These are phyloP conservation scores for Penicillium sp. DNA, from an alignment of 2,329 filamentous ascomycete species.

Conservation along the genomic window DNA sequence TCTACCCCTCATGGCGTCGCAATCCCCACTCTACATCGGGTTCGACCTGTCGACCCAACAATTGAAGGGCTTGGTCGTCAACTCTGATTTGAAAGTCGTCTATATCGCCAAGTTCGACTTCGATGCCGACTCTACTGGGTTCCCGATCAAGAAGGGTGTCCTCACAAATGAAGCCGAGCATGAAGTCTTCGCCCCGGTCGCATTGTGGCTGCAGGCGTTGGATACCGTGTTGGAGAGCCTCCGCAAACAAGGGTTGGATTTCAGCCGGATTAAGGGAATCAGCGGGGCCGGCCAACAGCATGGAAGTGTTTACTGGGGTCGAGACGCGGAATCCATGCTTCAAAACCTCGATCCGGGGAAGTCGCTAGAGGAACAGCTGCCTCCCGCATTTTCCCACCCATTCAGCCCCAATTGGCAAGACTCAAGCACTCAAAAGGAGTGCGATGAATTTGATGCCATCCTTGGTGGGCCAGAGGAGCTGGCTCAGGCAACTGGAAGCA, in stretches of 20 bases:
- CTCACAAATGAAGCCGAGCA: constrained; percentile 76
- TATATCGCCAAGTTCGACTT: constrained; percentile 93
- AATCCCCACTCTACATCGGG: constrained; percentile 75
- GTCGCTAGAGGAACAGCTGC: constrained; percentile 71
- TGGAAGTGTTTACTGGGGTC: constrained; percentile 91
- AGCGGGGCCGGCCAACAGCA: constrained; percentile 96
- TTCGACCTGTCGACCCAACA: constrained; percentile 98
- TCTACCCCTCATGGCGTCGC: constrained; percentile 34
- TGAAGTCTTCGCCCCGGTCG: constrained; percentile 90
- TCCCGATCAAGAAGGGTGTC: constrained; percentile 86
- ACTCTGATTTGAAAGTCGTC: constrained; percentile 76
- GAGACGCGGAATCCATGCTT: constrained; percentile 66
- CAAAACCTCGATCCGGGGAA: constrained; percentile 59
- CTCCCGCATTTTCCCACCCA: constrained; percentile 73
- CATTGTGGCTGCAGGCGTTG: constrained; percentile 90
- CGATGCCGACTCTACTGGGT: constrained; percentile 76
- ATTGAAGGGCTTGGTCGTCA: constrained; percentile 88
- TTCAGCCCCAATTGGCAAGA: constrained; percentile 98
- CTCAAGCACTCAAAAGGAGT: constrained; percentile 88
- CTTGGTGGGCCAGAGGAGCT: constrained; percentile 68
- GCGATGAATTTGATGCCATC: constrained; percentile 77
- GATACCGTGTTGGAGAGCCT: constrained; percentile 80
- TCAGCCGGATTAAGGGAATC: constrained; percentile 74
- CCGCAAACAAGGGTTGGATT: constrained; percentile 67
- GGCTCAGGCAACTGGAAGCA: constrained; percentile 81